A percentile compares a stretch with the other conserved stretches of the same genome.
Conservation (phyloP, 1,139 yeast genomes). For the Debaryomyces robertsiae region DNA sequence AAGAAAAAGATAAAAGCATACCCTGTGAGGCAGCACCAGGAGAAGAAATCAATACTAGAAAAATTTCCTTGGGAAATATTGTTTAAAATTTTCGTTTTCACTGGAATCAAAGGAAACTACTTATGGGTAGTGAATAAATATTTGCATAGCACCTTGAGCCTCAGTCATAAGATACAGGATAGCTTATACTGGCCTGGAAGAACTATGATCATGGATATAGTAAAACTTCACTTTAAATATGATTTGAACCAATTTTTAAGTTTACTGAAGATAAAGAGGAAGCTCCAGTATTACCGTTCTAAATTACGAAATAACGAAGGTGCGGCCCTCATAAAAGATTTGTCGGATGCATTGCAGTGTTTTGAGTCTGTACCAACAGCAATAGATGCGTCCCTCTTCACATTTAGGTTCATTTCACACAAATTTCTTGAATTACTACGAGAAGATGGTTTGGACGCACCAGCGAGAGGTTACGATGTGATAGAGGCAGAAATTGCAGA, state of each 20-base stretch:
- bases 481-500: constrained; percentile 16
- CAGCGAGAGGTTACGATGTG: constrained; percentile 11
- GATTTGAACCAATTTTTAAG: constrained; percentile 25
- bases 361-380: constrained; percentile 15
- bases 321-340: constrained; percentile 5
- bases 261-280: constrained; percentile 11
- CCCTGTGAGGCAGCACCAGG: constrained; percentile 3
- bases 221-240: constrained; percentile 19
- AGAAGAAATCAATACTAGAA: constrained; percentile 16
- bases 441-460: constrained; percentile 9
- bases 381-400: constrained; percentile 19
- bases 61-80: constrained; percentile 38
- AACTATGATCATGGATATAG: constrained; percentile 20
- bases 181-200: constrained; percentile 19
- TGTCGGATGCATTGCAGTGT: constrained; percentile 7
- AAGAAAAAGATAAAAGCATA: constrained; percentile 13
- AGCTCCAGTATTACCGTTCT: constrained; percentile 13
- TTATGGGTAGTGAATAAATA: constrained; percentile 30
- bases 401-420: constrained; percentile 16
- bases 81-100: constrained; percentile 30
- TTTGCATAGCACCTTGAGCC: constrained; percentile 25
- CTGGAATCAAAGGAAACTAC: constrained; percentile 31
- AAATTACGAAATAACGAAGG: constrained; percentile 6
- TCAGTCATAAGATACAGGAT: constrained; percentile 15
- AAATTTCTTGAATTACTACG: constrained; percentile 12